Conservation (phyloP, 176 grass and related monocot genomes). For the Cenchrus americanus region DNA sequence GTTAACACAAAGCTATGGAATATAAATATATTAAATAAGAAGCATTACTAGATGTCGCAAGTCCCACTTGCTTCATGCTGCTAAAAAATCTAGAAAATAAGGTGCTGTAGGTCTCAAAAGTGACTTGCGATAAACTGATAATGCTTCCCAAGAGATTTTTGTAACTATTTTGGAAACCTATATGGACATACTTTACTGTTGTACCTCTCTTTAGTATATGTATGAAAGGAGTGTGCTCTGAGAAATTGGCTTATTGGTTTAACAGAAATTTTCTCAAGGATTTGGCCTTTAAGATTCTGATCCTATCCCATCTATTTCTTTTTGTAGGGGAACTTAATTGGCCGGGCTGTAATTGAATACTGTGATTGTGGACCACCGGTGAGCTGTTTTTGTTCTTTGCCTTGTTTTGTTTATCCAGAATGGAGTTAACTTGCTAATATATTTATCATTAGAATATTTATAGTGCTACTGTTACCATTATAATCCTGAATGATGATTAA, state of each 20-base stretch:
- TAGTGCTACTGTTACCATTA: slow-evolving; percentile 11
- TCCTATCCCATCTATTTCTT: slow-evolving; percentile 31
- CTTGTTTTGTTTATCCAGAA: neutral
- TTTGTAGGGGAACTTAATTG: slow-evolving; percentile 91
- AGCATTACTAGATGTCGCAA: neutral
- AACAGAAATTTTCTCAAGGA: slow-evolving; percentile 2
- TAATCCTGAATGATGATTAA: slow-evolving; percentile 18
- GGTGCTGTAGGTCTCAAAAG: neutral
- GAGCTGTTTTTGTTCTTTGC: slow-evolving; percentile 45
- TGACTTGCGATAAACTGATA: neutral
- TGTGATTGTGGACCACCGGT: slow-evolving; percentile 77
- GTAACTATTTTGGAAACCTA: neutral
- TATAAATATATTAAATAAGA: slow-evolving; percentile 4
- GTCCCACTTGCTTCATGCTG: neutral
- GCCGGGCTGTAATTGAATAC: slow-evolving; percentile 82
- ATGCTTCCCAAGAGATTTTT: slow-evolving; percentile 1
- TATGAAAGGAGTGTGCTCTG: neutral
- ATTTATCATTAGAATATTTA: slow-evolving; percentile 12
- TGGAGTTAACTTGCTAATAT: slow-evolving; percentile 15
- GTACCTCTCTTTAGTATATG: neutral
- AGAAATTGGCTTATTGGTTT: slow-evolving; percentile 33
- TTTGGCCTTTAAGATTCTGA: neutral
- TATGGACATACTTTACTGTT: neutral
- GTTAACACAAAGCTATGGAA: neutral
- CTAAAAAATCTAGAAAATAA: neutral